phyloP scores from a whole-genome alignment of 2,329 filamentous ascomycete species.

The Talaromyces sp. region DNA sequence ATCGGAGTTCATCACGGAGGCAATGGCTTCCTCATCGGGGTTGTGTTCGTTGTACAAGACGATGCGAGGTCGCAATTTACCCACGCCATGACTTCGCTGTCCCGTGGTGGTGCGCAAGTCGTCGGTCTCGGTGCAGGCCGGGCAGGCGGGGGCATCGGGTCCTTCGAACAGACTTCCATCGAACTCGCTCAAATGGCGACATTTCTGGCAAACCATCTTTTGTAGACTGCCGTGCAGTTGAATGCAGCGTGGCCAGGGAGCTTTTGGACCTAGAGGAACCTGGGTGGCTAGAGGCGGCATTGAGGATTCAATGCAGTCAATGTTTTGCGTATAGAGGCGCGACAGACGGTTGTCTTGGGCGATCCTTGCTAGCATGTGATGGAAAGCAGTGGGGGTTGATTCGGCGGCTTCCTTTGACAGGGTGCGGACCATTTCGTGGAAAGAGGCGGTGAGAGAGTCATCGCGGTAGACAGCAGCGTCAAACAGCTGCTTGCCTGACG shows the following conservation, averaged over 20 bases:
- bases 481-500: conserved; percentile 91
- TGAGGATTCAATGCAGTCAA: conserved; percentile 87
- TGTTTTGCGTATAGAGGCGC: conserved; percentile 93
- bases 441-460: conserved; percentile 79
- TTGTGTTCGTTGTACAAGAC: conserved; percentile 97
- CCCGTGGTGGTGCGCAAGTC: conserved; percentile 71
- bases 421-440: conserved; percentile 93
- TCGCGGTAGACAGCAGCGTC: conserved; percentile 97
- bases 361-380: conserved; percentile 87
- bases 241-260: conserved; percentile 87
- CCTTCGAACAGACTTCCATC: conserved; percentile 76
- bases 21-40: conserved; percentile 93
- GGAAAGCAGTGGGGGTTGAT: conserved; percentile 81
- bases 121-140: conserved; percentile 69
- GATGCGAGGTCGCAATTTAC: conserved; percentile 83
- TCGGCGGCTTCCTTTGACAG: conserved; percentile 73
- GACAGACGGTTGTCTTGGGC: conserved; percentile 81
- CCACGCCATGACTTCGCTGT: conserved; percentile 90
- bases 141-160: conserved; percentile 75
- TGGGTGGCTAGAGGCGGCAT: conserved; percentile 74
- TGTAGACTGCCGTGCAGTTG: conserved; percentile 90
- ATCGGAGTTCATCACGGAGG: conserved; percentile 81
- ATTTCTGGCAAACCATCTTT: conserved; percentile 97
- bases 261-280: conserved; percentile 77
- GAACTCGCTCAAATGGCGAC: conserved; percentile 70